Evolutionary conservation across 192 early-diverging fungal genomes (phyloP), one percentile per base, ranked within the genome.

Genomic region (Coemansia pectinata): DNA sequence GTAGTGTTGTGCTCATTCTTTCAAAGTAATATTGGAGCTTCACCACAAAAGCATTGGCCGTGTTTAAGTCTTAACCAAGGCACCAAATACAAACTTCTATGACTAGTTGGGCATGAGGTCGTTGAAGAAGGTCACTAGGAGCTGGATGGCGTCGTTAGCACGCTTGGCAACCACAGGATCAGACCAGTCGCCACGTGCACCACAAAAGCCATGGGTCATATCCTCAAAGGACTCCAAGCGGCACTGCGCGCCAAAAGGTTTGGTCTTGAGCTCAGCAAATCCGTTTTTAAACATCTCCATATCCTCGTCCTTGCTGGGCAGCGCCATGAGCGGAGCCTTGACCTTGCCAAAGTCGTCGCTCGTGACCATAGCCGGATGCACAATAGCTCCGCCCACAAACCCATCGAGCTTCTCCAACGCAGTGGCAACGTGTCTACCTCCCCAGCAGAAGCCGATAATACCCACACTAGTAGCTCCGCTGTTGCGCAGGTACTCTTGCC

Each of bases 391-490:
- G 4, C 86, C 78, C 11, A 69, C 64, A 47, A 87, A 79, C 9
- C 84, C 87, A 2, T 71, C 65, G 5, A 85, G 81, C 41, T 80
- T 70, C 10, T 86, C 65, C 25, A 79, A 71, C 36, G 85, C 85
- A 38, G 79, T 59, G 5, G 83, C 79, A 19, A 86, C 72, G 62
- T 90, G 84, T 63, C 87, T 79, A 12, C 80, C 87, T 44, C 91
- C 90, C 90, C 90, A 91, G 84, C 91, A 91, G 69, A 91, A 88
- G 7, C 90, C 91, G 62, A 89, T 66, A 8, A 87, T 41, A 27
- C 87, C 87, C 42, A 87, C 78, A 8, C 77, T 64, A 10, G 67
- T 66, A 47, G 79, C 81, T 41, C 90, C 88, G 68, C 85, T 85
- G 8, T 76, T 65, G 36, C 66, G 62, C 41, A 79, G 45, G 57